Base-by-base conservation (phyloP, 805 yeast species). In the Huiozyma sinensis region DNA sequence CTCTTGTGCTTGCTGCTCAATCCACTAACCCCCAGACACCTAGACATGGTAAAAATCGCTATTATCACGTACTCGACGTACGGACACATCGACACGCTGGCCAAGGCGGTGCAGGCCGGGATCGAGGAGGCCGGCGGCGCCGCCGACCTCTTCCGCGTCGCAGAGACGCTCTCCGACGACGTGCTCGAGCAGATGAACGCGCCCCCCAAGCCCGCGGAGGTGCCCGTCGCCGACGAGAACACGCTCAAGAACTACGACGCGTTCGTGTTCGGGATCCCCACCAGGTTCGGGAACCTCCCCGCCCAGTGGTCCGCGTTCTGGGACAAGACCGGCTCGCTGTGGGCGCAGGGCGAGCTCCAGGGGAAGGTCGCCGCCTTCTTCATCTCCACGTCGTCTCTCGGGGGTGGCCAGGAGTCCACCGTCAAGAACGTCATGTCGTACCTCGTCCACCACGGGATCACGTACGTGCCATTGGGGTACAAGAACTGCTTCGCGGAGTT, bases 321-420 rank as follows among this genome's bases (percentile, higher is more conserved):
- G 81, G 95, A 80, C 58, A 65, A 71, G 35, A 83, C 92, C 36
- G 94, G 92, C 47, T 78, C 78, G n/a, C 64, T 82, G 48, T 85
- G 95, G 95, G 82, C 82, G 46, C 45, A 61, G 37, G 90, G 90
- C 51, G 74, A 76, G 28, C 70, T 83, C 44, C 58, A 69, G 54
- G 92, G 90, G 54, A 85, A 85, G 67, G 77, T 78, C 45, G 87
- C 80, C n/a, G 89, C 88, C 50, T 56, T 81, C 41, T 84, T 84
- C 58, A 75, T 78, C 38, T 71, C 83, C 41, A 81, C 90, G 6
- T 85, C 84, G 44, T 67, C 81, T 33, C 76, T 73, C 50, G 87
- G 87, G 49, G 87, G 88, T 55, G 94, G 94, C 48, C 88, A 81
- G 65, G 95, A 85, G 65, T 64, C 68, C 40, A 84, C 94, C n/a